phyloP scores from a whole-genome alignment of 139 green algal genomes.

The Pleodorina starrii region DNA sequence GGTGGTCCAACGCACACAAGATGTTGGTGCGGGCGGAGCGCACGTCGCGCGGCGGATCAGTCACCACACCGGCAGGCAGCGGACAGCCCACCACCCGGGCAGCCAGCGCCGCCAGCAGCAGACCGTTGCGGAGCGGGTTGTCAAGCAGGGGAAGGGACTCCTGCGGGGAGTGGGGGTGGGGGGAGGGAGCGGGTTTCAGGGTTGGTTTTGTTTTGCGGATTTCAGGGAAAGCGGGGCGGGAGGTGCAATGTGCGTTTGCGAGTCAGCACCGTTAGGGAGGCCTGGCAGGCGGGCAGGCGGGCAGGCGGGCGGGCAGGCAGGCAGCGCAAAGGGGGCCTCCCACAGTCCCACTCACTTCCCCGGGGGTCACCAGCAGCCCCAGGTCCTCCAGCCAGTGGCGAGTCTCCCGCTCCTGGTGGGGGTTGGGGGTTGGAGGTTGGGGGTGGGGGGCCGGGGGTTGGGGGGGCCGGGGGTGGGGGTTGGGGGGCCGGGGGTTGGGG shows the following conservation, averaged over 20 bases:
- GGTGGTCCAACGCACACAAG: constrained; percentile 54
- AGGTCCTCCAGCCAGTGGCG: constrained; percentile 52
- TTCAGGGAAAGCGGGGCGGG: too few species aligned
- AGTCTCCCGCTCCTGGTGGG: constrained; percentile 52
- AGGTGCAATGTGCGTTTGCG: too few species aligned
- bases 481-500: too few species aligned
- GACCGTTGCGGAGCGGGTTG: constrained; percentile 51
- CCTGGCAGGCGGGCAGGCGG: too few species aligned
- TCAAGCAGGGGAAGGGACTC: constrained; percentile 51
- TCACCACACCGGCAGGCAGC: background rate
- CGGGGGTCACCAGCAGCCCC: background rate
- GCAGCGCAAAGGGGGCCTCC: too few species aligned
- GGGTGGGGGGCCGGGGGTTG: too few species aligned
- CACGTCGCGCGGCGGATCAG: constrained; percentile 26
- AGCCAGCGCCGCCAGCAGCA: constrained; percentile 15
- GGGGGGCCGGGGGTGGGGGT: too few species aligned
- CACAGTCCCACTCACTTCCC: constrained; percentile 42
- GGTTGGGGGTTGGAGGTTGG: too few species aligned
- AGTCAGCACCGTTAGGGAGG: too few species aligned
- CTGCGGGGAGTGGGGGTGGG: background rate
- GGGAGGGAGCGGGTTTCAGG: background rate
- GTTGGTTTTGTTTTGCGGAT: too few species aligned
- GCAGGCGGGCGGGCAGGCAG: too few species aligned
- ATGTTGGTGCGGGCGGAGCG: constrained; percentile 50
- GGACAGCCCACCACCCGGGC: background rate